Conservation (phyloP, 2,329 filamentous ascomycete genomes). For the Cryphonectria parasitica region DNA sequence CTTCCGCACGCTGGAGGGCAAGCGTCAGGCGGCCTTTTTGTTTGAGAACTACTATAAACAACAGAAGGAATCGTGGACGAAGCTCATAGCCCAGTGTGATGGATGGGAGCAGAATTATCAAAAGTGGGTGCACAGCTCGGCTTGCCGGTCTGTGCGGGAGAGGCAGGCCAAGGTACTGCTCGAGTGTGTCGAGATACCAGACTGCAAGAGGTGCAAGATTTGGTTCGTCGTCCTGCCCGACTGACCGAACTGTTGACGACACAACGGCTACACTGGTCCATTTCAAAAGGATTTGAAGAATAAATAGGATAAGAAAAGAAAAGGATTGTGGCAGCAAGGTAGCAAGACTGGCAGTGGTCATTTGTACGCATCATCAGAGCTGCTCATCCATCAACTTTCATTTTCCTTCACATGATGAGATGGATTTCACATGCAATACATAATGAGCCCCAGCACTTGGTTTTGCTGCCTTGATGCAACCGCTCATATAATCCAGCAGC, state of each 20-base stretch:
- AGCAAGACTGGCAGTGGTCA: background rate
- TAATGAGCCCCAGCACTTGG: background rate
- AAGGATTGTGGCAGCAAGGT: no score
- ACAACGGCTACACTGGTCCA: background rate
- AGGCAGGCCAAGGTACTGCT: background rate
- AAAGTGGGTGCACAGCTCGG: background rate
- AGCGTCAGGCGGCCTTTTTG: constrained; percentile 7
- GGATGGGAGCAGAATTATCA: background rate
- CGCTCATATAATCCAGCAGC: background rate
- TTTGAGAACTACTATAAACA: background rate
- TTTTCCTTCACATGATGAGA: background rate
- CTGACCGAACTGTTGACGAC: background rate
- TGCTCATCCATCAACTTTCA: background rate
- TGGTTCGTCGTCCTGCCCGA: background rate
- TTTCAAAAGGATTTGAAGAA: background rate
- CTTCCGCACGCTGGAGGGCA: constrained; percentile 14
- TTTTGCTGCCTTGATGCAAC: background rate
- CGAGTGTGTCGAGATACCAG: background rate
- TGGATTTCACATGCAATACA: background rate
- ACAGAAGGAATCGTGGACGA: no score
- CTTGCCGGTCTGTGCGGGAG: background rate
- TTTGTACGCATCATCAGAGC: background rate
- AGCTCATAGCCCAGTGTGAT: background rate
- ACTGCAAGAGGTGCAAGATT: background rate
- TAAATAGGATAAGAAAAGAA: no score